Conservation (phyloP, 352 stramenopile genomes). For the Phytophthora palmivora region DNA sequence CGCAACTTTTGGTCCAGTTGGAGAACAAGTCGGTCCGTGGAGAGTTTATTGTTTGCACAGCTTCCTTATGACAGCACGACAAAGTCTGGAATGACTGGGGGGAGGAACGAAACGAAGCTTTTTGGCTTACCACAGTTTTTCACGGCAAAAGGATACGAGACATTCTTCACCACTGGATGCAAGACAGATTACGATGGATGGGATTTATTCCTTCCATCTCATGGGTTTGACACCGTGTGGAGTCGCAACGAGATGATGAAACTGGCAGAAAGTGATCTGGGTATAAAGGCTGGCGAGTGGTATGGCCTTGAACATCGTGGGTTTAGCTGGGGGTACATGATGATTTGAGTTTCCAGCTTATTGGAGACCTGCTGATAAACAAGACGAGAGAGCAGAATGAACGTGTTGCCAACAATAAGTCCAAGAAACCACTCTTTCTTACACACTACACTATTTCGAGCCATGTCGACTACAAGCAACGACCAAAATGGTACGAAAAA, state of each 20-base stretch:
- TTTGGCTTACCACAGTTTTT: not conserved
- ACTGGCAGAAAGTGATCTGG: slow-evolving; percentile 7
- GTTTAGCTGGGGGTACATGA: slow-evolving; percentile 10
- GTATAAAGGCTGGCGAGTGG: slow-evolving; percentile 4
- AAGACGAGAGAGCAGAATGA: slow-evolving; percentile 3
- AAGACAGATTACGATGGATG: not conserved
- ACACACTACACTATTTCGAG: slow-evolving; percentile 13
- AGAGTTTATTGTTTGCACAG: too few species aligned
- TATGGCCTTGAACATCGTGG: slow-evolving; percentile 1
- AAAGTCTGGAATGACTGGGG: too few species aligned
- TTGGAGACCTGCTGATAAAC: slow-evolving; percentile 14
- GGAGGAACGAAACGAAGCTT: not conserved
- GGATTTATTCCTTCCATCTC: not conserved
- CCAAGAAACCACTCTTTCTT: slow-evolving; percentile 4
- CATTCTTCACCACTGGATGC: slow-evolving; percentile 5
- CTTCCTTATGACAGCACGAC: too few species aligned
- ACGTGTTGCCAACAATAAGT: not conserved
- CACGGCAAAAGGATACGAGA: slow-evolving; percentile 3
- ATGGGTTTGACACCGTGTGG: not conserved
- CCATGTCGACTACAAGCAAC: slow-evolving; percentile 6
- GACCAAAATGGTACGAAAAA: slow-evolving; percentile 12
- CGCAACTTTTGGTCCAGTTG: too few species aligned
- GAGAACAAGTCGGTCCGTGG: too few species aligned
- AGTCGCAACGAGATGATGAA: slow-evolving; percentile 8
- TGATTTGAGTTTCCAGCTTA: slow-evolving; percentile 10